Conservation (phyloP, 129 eudicot species). For the Arctium minus region DNA sequence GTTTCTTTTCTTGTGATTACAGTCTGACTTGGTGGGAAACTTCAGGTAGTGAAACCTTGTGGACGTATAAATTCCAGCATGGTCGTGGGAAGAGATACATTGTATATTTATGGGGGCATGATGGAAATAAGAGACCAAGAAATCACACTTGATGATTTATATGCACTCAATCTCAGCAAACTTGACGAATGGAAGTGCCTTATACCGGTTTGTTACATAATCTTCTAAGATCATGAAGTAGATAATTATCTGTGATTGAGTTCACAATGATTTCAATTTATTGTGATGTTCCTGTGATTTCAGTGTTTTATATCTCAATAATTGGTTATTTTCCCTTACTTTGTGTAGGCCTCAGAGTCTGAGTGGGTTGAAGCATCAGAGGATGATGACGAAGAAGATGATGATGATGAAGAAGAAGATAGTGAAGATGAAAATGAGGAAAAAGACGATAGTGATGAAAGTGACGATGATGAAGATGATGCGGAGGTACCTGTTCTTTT, state of each 20-base stretch:
- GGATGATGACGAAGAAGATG: constrained; percentile 71
- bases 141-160: constrained; percentile 89
- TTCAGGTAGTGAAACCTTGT: constrained; percentile 91
- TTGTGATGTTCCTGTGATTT: not conserved
- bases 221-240: constrained; percentile 6
- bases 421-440: constrained; percentile 45
- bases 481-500: constrained; percentile 43
- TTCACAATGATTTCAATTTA: not conserved
- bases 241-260: not conserved
- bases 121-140: constrained; percentile 94
- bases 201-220: constrained; percentile 57
- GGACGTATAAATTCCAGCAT: constrained; percentile 93
- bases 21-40: not conserved
- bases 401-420: constrained; percentile 53
- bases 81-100: constrained; percentile 87
- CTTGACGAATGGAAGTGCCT: constrained; percentile 99
- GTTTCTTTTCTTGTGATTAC: not conserved
- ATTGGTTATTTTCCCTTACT: not conserved
- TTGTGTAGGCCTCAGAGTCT: constrained; percentile 80
- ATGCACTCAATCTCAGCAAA: constrained; percentile 89
- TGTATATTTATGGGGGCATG: constrained; percentile 93
- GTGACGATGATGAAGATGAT: constrained; percentile 55
- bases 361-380: constrained; percentile 97
- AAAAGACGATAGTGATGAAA: constrained; percentile 55
- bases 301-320: not conserved